Evolutionary conservation across 1,284 basidiomycete genomes (phyloP), one percentile per base, ranked within the genome.

Genomic region (Trametes pubescens): DNA sequence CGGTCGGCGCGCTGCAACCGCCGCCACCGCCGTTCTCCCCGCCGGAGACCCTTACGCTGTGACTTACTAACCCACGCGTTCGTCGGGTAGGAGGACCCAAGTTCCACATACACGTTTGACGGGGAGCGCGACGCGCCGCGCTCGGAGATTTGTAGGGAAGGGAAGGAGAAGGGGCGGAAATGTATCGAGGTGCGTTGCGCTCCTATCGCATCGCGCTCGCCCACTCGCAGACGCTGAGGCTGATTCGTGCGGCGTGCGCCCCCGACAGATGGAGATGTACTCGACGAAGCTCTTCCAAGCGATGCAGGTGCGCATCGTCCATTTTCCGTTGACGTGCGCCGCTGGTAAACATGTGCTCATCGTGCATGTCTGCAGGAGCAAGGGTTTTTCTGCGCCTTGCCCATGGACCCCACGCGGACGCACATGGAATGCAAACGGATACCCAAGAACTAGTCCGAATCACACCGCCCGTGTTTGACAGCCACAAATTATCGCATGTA

Each of bases 401-500:
- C 91, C 10, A 88, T 88, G 72, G 88, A 94, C 72, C 92, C 90
- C 10, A 77, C 80, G 57, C 82, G 82, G 75, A 92, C 90, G 40
- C 80, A 93, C 71, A 91, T 94, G 81, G 86, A 91, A 74, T 93
- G 91, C 77, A 88, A 80, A 72, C 86, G 84, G 24, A 79, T 93
- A 67, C 86, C 86, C 55, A 83, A 84, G 75, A 78, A 76, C 58
- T 67, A 60, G 67, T 35, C 6, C 8, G 43, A 13, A 5, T 13
- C 40, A 16, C 18, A n/a, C 14, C 53, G 53, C 26, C 53, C 37
- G 21, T 21, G 24, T 35, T 10, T 26, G 29, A 29, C 53, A 13
- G 24, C 40, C 40, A 22, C 35, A 47, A 22, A 61, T 49, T 48
- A 43, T 24, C 52, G 22, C 49, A 55, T 61, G 52, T 61, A 55